Conservation (phyloP, 345 rosid species). For the Noccaea bulbosa region DNA sequence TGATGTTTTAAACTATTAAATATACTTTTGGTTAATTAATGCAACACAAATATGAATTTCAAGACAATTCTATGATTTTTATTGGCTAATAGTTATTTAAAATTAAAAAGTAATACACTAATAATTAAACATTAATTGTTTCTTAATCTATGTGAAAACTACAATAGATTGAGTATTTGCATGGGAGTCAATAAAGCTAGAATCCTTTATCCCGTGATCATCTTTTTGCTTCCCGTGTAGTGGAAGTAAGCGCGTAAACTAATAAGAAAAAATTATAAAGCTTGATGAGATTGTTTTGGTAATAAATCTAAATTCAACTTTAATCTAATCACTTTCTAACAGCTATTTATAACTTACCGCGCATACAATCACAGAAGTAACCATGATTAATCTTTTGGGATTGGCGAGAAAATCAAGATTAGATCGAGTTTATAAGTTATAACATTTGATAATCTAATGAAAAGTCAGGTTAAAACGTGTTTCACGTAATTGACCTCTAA, state of each 20-base stretch:
- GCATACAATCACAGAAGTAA: neutral
- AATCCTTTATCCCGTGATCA: neutral
- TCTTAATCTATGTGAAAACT: too few relatives aligned
- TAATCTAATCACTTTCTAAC: neutral
- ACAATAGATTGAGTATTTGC: too few relatives aligned
- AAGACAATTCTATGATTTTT: too few relatives aligned
- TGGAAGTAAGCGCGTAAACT: conserved; percentile 30
- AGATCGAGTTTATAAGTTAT: neutral
- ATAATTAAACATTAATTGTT: too few relatives aligned
- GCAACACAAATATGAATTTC: too few relatives aligned
- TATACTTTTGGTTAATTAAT: too few relatives aligned
- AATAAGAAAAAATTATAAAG: neutral
- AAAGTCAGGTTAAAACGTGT: conserved; percentile 26
- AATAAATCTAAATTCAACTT: neutral
- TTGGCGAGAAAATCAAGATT: conserved; percentile 6
- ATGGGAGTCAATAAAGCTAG: conserved; percentile 16
- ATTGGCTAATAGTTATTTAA: too few relatives aligned
- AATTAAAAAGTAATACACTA: too few relatives aligned
- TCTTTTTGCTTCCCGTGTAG: conserved; percentile 20
- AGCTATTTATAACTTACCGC: neutral
- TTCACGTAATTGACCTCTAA: conserved; percentile 29
- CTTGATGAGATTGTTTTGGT: neutral
- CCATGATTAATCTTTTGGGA: neutral
- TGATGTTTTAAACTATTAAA: too few relatives aligned
- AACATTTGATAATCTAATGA: conserved; percentile 12